These are phyloP conservation scores for Fusarium abutilonis DNA, from an alignment of 2,329 filamentous ascomycete genomes.

Conservation along the genomic window DNA sequence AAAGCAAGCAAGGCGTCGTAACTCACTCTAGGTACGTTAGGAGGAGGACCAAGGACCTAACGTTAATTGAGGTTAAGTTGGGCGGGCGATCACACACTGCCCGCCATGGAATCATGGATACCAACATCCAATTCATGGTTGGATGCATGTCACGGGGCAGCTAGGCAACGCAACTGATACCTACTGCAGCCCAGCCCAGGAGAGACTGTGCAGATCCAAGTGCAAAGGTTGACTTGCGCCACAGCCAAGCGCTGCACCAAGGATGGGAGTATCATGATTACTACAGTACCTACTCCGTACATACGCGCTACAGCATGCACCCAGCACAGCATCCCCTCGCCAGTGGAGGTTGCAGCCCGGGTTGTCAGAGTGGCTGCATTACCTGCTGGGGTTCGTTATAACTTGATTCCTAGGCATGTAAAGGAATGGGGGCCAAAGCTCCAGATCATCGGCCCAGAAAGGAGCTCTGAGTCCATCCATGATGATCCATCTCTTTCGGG, in stretches of 20 bases:
- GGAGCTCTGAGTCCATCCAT: background rate
- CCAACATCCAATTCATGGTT: slow-evolving; percentile 21
- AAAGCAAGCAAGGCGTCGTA: slow-evolving; percentile 15
- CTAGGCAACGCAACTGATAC: slow-evolving; percentile 22
- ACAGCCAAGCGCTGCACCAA: slow-evolving; percentile 21
- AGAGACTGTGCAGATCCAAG: background rate
- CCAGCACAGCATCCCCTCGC: too few species aligned
- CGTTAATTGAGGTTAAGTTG: background rate
- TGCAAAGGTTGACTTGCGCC: slow-evolving; percentile 4
- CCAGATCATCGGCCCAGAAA: slow-evolving; percentile 19
- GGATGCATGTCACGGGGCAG: slow-evolving; percentile 35
- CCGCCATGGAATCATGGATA: slow-evolving; percentile 8
- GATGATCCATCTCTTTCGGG: background rate
- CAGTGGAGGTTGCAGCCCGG: too few species aligned
- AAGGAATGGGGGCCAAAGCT: slow-evolving; percentile 31
- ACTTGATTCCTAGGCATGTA: background rate
- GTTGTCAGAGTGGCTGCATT: slow-evolving; percentile 32
- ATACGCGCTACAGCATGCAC: too few species aligned
- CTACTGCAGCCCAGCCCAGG: background rate
- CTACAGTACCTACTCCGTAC: too few species aligned
- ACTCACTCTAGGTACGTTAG: background rate
- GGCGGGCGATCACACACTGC: background rate
- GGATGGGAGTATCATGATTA: slow-evolving; percentile 2
- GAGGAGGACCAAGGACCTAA: too few species aligned
- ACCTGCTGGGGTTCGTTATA: slow-evolving; percentile 11